Percentiles rank a stretch among this genome's conserved stretches.
Conservation (phyloP, 192 early-diverging fungal genomes). For the Rhizophlyctis rosea region DNA sequence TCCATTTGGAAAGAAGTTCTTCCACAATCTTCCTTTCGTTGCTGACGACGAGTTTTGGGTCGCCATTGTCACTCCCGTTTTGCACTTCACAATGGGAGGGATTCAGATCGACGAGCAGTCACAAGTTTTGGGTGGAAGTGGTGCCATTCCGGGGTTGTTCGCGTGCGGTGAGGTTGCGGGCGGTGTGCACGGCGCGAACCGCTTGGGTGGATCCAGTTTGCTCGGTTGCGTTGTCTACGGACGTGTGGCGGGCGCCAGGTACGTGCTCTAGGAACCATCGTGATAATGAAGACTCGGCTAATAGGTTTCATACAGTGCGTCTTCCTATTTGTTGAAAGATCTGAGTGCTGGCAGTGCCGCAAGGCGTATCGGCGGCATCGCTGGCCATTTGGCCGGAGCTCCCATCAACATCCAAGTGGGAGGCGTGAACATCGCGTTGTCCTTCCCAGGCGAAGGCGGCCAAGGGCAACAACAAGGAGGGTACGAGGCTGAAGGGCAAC, state of each 20-base stretch:
- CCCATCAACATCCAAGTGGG: constrained; percentile 51
- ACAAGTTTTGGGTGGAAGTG: constrained; percentile 51
- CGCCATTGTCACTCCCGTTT: constrained; percentile 54
- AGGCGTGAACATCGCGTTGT: constrained; percentile 63
- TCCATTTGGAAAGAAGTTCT: constrained; percentile 61
- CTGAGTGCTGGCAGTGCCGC: constrained; percentile 52
- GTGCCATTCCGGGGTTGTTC: constrained; percentile 76
- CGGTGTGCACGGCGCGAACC: constrained; percentile 95
- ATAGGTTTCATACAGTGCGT: constrained; percentile 43
- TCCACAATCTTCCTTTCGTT: constrained; percentile 50
- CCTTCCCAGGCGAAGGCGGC: constrained; percentile 47
- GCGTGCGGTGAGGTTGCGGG: constrained; percentile 93
- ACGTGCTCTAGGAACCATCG: too few relatives aligned
- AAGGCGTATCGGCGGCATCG: constrained; percentile 66
- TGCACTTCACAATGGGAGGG: constrained; percentile 75
- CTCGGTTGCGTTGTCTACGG: constrained; percentile 95
- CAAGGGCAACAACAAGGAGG: constrained; percentile 27
- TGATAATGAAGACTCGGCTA: too few relatives aligned
- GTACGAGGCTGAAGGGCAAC: constrained; percentile 35
- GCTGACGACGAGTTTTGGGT: constrained; percentile 51
- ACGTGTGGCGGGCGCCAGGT: constrained; percentile 77
- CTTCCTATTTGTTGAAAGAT: constrained; percentile 54
- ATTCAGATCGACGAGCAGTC: constrained; percentile 74
- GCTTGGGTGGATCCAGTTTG: constrained; percentile 90
- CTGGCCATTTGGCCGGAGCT: constrained; percentile 49